phyloP scores from a whole-genome alignment of 148 eudicot species.

The Nepenthes gracilis region DNA sequence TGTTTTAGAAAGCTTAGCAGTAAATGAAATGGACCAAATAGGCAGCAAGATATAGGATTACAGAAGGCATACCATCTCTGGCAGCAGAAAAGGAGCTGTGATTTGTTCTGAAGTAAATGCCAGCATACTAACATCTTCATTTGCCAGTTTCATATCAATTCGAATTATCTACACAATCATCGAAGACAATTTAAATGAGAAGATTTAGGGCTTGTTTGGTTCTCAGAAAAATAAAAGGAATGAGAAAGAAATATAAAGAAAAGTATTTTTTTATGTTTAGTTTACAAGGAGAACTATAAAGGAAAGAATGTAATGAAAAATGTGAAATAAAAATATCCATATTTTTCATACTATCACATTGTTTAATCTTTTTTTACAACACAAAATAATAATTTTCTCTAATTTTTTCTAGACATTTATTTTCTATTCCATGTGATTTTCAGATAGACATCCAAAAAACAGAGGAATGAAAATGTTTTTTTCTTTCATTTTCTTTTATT shows the following conservation, averaged over 20 bases:
- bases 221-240: neutral
- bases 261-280: neutral
- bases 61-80: constrained; percentile 63
- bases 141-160: constrained; percentile 94
- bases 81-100: constrained; percentile 78
- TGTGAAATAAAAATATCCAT: no score
- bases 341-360: no score
- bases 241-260: neutral
- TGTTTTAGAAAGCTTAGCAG: no score
- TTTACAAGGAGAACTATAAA: no score
- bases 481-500: no score
- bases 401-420: no score
- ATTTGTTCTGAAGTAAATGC: constrained; percentile 95
- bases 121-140: constrained; percentile 92
- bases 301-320: no score
- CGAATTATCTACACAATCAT: constrained; percentile 46
- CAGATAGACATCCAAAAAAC: no score
- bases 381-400: no score
- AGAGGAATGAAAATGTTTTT: no score
- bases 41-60: neutral
- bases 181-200: neutral
- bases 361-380: no score
- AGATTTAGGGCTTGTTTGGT: constrained; percentile 10
- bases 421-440: no score
- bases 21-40: neutral